Evolutionary conservation across 345 rosid genomes (phyloP).

Genomic region (Anastatica hierochuntica): DNA sequence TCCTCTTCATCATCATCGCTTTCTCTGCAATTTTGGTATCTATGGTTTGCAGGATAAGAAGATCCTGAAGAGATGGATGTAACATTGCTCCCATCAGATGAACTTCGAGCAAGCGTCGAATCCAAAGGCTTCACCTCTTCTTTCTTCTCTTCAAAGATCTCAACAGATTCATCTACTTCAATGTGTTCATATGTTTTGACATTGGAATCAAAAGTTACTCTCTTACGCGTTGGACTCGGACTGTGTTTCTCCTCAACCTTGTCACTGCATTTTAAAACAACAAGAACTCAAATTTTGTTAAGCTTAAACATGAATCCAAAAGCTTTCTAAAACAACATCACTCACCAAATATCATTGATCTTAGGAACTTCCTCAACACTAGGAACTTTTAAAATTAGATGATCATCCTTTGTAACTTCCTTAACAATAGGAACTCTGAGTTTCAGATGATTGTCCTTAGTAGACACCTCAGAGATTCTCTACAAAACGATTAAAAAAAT

Average conservation of each 20-base stretch:
- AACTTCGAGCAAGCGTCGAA: constrained; percentile 31
- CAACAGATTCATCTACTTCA: constrained; percentile 31
- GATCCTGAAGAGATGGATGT: constrained; percentile 43
- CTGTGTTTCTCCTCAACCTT: constrained; percentile 35
- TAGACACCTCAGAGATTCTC: constrained; percentile 17
- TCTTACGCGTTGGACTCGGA: constrained; percentile 38
- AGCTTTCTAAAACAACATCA: not conserved
- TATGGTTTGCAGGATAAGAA: constrained; percentile 60
- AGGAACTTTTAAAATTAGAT: no score
- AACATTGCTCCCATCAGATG: constrained; percentile 46
- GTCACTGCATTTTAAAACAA: constrained; percentile 2
- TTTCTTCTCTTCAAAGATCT: constrained; percentile 24
- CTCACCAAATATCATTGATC: constrained; percentile 32
- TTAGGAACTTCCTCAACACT: not conserved
- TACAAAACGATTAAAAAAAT: not conserved
- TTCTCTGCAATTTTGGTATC: constrained; percentile 69
- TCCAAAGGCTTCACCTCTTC: constrained; percentile 23
- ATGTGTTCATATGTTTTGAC: constrained; percentile 59
- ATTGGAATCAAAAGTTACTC: constrained; percentile 68
- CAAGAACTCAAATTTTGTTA: not conserved
- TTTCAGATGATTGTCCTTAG: not conserved
- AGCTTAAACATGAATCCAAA: not conserved
- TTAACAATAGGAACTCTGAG: not conserved
- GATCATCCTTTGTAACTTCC: constrained; percentile 1
- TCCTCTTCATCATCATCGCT: constrained; percentile 55